Conservation (phyloP, 768 basidiomycete species). For the Tulasnella sp. region DNA sequence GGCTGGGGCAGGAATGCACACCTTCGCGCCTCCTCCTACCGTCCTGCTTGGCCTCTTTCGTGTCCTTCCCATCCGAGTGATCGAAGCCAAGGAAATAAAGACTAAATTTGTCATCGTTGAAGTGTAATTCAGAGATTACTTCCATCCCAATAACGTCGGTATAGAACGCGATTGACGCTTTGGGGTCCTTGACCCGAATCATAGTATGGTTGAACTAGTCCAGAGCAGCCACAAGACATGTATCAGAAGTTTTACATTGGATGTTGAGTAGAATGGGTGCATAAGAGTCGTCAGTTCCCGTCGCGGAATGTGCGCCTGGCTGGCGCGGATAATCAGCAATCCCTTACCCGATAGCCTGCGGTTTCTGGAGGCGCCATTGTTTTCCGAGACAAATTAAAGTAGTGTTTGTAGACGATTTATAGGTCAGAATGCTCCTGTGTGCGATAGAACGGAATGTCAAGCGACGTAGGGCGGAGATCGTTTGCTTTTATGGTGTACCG, state of each 20-base stretch:
- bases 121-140: constrained; percentile 44
- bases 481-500: background rate
- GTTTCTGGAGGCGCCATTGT: constrained; percentile 3
- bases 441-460: background rate
- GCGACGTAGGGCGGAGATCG: background rate
- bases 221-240: background rate
- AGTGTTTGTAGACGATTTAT: background rate
- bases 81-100: constrained; percentile 86
- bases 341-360: background rate
- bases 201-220: constrained; percentile 79
- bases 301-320: background rate
- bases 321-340: background rate
- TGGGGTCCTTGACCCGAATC: constrained; percentile 85
- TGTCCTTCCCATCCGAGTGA: constrained; percentile 50
- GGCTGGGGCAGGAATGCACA: constrained; percentile 31
- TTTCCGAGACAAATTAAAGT: background rate
- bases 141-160: constrained; percentile 75
- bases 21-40: constrained; percentile 64
- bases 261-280: background rate
- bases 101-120: constrained; percentile 58
- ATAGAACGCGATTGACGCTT: constrained; percentile 77
- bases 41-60: constrained; percentile 43
- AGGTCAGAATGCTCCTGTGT: background rate
- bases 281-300: background rate
- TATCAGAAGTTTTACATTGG: background rate